Evolutionary conservation across 2,329 filamentous ascomycete genomes (phyloP), one percentile per base, ranked within the genome.

Genomic region (Epichloe uncinata): DNA sequence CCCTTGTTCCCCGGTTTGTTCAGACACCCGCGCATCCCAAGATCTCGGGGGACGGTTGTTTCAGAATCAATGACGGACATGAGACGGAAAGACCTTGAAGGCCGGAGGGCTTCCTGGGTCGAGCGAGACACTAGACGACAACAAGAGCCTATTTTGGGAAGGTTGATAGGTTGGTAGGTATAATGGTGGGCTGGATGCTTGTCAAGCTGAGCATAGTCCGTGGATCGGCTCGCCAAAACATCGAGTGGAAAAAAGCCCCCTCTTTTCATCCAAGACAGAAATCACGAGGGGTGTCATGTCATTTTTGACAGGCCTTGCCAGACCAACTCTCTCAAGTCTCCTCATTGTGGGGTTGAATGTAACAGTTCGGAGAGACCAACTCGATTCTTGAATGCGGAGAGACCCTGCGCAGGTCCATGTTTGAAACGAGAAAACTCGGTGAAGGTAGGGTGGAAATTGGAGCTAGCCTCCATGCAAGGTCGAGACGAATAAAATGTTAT

Each of bases 401-500:
- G 13, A 12, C 20, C 34, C 22, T n/a, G 18, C n/a, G 38, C 37
- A 26, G 26, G 8, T 22, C 46, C 13, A 12, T 20, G 40, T 42
- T 42, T 18, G 20, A 18, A 18, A 42, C 30, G 13, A 20, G 26
- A 33, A 16, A 26, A 16, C 18, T 15, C 18, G 16, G 20, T 45
- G 33, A 2, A 26, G 22, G 16, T 20, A 35, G 40, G 11, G 15
- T 33, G 5, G 18, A 12, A 20, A 6, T 42, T 47, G 42, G 42
- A 16, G 37, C 54, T 78, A 97, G 53, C 93, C 93, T 51, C 93
- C 93, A 66, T 98, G 93, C 54, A 98, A 73, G 16, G 93, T 98
- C 53, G 90, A 96, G 54, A 98, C 90, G 69, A 98, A 98, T 56
- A 97, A 74, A 58, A 98, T 86, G 63, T 86, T 91, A 70, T 98